phyloP scores from a whole-genome alignment of 1,284 basidiomycete species.

The Ustilago nuda region DNA sequence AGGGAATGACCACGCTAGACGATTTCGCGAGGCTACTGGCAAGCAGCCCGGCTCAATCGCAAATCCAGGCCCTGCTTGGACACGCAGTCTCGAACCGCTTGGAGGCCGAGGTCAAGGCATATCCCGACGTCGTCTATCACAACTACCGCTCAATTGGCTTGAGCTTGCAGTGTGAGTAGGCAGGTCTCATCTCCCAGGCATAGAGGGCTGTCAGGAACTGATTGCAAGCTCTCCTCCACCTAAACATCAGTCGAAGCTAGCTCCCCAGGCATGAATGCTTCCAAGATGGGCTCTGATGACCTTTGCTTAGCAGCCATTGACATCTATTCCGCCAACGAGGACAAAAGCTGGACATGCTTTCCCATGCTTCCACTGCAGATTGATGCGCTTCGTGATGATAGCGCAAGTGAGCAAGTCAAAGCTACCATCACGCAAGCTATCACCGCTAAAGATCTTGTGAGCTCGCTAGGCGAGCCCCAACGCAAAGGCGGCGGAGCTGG shows the following conservation, averaged over 20 bases:
- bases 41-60: not conserved
- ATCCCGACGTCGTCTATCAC: conserved; percentile 37
- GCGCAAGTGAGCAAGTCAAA: not conserved
- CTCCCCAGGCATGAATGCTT: conserved; percentile 7
- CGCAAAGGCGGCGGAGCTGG: conserved; percentile 44
- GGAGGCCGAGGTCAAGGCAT: conserved; percentile 25
- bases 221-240: not conserved
- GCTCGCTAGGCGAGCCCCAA: conserved; percentile 31
- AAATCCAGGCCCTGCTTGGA: conserved; percentile 15
- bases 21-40: conserved; percentile 11
- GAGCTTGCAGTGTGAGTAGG: conserved; percentile 43
- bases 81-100: not conserved
- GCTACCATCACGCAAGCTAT: conserved; percentile 12
- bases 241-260: conserved; percentile 17
- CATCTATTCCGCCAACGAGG: conserved; percentile 34
- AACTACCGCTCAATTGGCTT: conserved; percentile 31
- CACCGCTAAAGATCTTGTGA: conserved; percentile 36
- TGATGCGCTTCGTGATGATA: not conserved
- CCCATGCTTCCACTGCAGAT: conserved; percentile 24
- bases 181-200: not conserved
- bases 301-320: conserved; percentile 35
- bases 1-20: conserved; percentile 14
- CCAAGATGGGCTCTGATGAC: conserved; percentile 2
- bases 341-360: conserved; percentile 27
- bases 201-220: not conserved